Evolutionary conservation across 2,329 filamentous ascomycete species (phyloP).

Genomic region (Penicillium corylophilum): DNA sequence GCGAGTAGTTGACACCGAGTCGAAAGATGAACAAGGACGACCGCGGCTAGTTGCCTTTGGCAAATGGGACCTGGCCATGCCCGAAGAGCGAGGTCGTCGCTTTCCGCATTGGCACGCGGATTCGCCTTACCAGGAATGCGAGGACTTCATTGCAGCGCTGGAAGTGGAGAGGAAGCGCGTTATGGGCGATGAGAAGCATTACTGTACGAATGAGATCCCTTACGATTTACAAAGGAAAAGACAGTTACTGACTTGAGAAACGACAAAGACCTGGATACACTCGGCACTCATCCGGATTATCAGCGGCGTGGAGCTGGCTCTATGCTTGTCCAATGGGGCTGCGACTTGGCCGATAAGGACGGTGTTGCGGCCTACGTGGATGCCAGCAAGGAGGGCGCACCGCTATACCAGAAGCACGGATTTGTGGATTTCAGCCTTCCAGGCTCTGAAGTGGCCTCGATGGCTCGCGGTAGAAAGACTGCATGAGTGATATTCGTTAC

Average conservation of each 20-base stretch:
- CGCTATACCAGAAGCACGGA: conserved; percentile 39
- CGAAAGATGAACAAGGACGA: not conserved
- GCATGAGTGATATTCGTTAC: too few relatives aligned
- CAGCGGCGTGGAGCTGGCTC: conserved; percentile 39
- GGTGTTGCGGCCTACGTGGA: conserved; percentile 37
- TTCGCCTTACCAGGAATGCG: conserved; percentile 9
- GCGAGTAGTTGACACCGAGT: conserved; percentile 17
- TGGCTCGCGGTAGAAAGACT: not conserved
- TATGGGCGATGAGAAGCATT: conserved; percentile 18
- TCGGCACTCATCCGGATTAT: conserved; percentile 41
- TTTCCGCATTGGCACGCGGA: conserved; percentile 25
- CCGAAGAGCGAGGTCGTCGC: conserved; percentile 17
- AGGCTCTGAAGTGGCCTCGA: not conserved
- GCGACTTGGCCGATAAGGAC: conserved; percentile 34
- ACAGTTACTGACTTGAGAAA: too few relatives aligned
- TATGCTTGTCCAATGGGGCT: conserved; percentile 36
- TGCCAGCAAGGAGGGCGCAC: conserved; percentile 32
- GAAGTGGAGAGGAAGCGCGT: conserved; percentile 16
- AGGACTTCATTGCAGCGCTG: conserved; percentile 14
- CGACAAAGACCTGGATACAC: conserved; percentile 32
- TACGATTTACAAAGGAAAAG: too few relatives aligned
- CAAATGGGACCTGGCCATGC: conserved; percentile 22
- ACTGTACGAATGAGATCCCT: conserved; percentile 16
- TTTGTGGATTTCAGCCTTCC: conserved; percentile 31
- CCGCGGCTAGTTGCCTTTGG: conserved; percentile 20